Evolutionary conservation across 192 early-diverging fungal species (phyloP), one percentile per base, ranked within the genome.

Genomic region (Backusella australiensis): DNA sequence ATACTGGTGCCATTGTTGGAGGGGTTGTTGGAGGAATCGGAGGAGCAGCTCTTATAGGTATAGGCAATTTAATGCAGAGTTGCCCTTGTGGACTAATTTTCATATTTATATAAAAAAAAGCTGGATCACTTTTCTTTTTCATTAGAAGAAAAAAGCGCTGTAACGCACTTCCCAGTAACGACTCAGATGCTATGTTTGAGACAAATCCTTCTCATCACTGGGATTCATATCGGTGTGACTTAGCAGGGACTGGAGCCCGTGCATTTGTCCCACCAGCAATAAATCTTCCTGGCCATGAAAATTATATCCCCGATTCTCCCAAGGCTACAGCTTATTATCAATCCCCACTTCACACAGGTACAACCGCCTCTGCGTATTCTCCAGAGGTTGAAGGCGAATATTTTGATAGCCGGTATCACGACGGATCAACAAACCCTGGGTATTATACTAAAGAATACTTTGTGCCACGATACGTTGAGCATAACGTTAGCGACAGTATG

Each of bases 281-380:
- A 29, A 29, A 19, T 29, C 26, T 63, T 23, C 21, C 56, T 63
- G 11, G 23, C 6, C 19, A 49, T 63, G 56, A 63, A 63, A 29
- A 11, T 29, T 63, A 63, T 63, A 63, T 63, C 21, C 56, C 56
- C 11, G 56, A 63, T 63, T 63, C 56, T 12, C 56, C 56, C 4
- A 63, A 63, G 12, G 11, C 56, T 29, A 12, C 56, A 9, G 56
- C 56, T 63, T 63, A 63, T 63, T 63, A 63, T 29, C 56, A 63
- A 63, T 63, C 56, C 56, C 56, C 56, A 63, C 56, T 63, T 11
- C 56, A 63, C 12, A 63, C 56, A 63, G 56, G 56, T 14, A 63
- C 56, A 63, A 29, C 56, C 19, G 6, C 26, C 26, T 63, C 56
- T 4, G 56, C 56, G 11, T 63, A 63, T 9, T 63, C 56, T 1